phyloP scores from a whole-genome alignment of 2,329 filamentous ascomycete species.

The Hypoxylon sp. region DNA sequence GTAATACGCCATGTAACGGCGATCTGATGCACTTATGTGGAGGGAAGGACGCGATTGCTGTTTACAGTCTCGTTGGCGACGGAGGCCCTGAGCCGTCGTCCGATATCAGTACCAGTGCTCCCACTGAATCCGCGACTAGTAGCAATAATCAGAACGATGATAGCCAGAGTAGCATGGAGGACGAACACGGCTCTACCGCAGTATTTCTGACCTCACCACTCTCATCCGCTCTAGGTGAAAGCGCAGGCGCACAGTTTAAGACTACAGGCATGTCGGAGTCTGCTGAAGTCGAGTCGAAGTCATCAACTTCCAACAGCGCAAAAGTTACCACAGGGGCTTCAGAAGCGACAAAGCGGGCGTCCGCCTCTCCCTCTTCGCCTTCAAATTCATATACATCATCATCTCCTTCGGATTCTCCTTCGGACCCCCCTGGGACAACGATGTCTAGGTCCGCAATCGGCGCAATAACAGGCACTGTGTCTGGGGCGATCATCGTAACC shows the following conservation, averaged over 20 bases:
- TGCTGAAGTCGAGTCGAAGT: constrained; percentile 1
- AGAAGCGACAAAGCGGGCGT: not conserved
- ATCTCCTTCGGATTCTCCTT: constrained; percentile 18
- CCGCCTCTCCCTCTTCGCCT: not conserved
- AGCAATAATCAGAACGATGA: not conserved
- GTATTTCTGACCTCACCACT: not conserved
- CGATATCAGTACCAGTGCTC: not conserved
- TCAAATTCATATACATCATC: not conserved
- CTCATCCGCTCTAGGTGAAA: not conserved
- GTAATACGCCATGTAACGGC: not conserved
- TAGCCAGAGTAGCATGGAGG: not conserved
- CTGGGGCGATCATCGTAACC: constrained; percentile 46
- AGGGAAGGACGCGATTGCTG: not conserved
- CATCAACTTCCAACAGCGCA: constrained; percentile 1
- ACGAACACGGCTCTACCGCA: not conserved
- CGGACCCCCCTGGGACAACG: constrained; percentile 15
- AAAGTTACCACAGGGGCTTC: not conserved
- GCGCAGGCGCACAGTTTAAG: constrained; percentile 18
- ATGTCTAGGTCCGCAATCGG: constrained; percentile 43
- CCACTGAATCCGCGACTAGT: not conserved
- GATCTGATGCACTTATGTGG: not conserved
- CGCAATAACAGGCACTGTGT: constrained; percentile 49
- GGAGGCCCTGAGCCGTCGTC: not conserved
- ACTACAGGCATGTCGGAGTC: constrained; percentile 14
- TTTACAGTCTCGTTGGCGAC: not conserved